Evolutionary conservation across 2,329 filamentous ascomycete species (phyloP), one percentile per base, ranked within the genome.

Genomic region (Alternaria arborescens): DNA sequence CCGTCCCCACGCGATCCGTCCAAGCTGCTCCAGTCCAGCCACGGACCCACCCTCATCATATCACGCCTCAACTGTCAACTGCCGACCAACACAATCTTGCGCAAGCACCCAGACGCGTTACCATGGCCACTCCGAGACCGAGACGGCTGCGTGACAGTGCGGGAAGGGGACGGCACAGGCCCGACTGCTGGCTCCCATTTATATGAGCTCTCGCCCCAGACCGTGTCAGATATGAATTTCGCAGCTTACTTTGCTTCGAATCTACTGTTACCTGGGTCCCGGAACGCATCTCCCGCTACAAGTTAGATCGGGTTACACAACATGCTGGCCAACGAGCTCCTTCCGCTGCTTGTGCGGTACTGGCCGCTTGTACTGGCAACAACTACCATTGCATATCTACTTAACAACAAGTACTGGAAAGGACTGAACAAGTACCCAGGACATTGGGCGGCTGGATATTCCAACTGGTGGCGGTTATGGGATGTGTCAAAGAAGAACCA

Each of bases 371-470:
- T 79, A 1, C 70, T 82, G 11, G 54, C 70, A 11, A 70, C 71
- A 8, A 52, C 70, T 22, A 38, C 79, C 5, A 66, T 73, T 32
- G 70, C 72, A 16, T 76, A 78, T 46, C 68, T 82, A 3, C 52
- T 82, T 4, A 75, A 74, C 63, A 84, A 84, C 70, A 83, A 83
- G 57, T 83, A 78, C 69, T 76, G 79, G 74, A 80, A 81, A 69
- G 89, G 89, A 6, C 79, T 93, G 60, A 87, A 89, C 77, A 88
- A 85, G 71, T 92, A 92, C 68, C 91, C 92, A 0, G 92, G 91
- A 0, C 91, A 89, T 0, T 82, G 88, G 57, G 71, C 92, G 42
- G 92, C 91, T 20, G 88, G 80, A 4, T 82, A 87, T 55, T 91
- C 89, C 12, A 87, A 94, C 72, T 88, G 87, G 84, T 94, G 91